Evolutionary conservation across 306 rosid species (phyloP).

Genomic region (Vigna nakashimae): DNA sequence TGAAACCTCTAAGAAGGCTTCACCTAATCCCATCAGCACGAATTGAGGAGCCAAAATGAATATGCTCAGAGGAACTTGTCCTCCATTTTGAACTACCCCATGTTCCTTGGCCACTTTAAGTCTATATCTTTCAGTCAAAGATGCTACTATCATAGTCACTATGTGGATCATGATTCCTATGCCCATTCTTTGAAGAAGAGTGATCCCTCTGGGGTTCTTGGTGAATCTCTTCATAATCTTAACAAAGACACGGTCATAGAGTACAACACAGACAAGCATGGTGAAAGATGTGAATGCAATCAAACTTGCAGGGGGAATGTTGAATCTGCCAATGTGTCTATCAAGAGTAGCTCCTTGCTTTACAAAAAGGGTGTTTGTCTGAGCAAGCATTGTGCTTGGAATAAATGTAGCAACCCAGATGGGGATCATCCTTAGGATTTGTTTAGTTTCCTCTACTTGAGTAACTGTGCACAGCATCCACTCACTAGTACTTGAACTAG

Average conservation of each 20-base stretch:
- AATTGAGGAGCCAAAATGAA: constrained; percentile 75
- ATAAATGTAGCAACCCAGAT: constrained; percentile 59
- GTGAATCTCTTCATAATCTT: constrained; percentile 53
- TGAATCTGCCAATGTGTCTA: constrained; percentile 62
- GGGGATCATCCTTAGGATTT: constrained; percentile 73
- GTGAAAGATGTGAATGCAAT: constrained; percentile 55
- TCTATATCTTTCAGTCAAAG: constrained; percentile 59
- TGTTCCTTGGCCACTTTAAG: constrained; percentile 54
- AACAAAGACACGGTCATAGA: constrained; percentile 69
- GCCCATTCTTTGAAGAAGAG: constrained; percentile 78
- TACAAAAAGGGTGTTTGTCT: constrained; percentile 60
- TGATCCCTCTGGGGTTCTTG: constrained; percentile 72
- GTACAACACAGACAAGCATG: constrained; percentile 56
- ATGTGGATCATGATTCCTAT: constrained; percentile 59
- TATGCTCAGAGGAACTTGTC: constrained; percentile 62
- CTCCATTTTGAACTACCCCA: constrained; percentile 28
- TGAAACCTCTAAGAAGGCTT: constrained; percentile 65
- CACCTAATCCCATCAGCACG: constrained; percentile 62
- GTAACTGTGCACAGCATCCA: constrained; percentile 69
- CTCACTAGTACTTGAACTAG: constrained; percentile 39
- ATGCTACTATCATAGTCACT: constrained; percentile 57
- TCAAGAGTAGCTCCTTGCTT: constrained; percentile 75
- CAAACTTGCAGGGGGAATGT: constrained; percentile 71
- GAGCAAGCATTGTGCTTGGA: constrained; percentile 60
- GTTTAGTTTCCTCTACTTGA: constrained; percentile 84